Conservation (phyloP, 1,284 basidiomycete species). For the Ceratobasidium theobromae region DNA sequence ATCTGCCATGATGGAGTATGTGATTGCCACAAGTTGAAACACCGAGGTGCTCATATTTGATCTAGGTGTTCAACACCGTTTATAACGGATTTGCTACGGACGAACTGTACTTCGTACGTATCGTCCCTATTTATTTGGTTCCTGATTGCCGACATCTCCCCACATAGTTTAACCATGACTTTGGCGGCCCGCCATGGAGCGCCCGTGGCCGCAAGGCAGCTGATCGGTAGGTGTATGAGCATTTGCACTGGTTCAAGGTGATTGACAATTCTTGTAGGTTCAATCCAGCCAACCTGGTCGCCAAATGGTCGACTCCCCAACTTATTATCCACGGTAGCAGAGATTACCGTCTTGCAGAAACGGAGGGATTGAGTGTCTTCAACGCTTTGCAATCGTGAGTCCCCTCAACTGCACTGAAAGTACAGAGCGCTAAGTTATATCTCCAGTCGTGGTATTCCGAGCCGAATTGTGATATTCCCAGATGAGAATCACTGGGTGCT, state of each 20-base stretch:
- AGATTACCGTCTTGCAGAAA: constrained; percentile 82
- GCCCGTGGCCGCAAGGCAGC: constrained; percentile 56
- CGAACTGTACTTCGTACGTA: constrained; percentile 78
- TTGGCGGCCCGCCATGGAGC: constrained; percentile 79
- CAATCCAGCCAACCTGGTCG: constrained; percentile 72
- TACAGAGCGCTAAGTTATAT: constrained; percentile 20
- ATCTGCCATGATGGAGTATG: constrained; percentile 85
- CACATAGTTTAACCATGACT: constrained; percentile 75
- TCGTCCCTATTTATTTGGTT: not conserved
- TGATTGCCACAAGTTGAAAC: constrained; percentile 34
- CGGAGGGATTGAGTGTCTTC: constrained; percentile 79
- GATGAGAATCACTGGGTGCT: constrained; percentile 93
- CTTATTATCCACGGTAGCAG: constrained; percentile 84
- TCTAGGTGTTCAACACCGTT: constrained; percentile 60
- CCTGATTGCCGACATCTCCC: constrained; percentile 11
- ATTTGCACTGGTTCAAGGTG: not conserved
- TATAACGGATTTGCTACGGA: constrained; percentile 82
- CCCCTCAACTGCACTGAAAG: not conserved
- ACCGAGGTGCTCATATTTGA: constrained; percentile 5
- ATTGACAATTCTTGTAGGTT: constrained; percentile 40
- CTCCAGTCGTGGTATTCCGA: constrained; percentile 68
- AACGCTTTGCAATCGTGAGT: constrained; percentile 76
- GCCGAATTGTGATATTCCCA: constrained; percentile 84
- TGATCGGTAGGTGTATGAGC: constrained; percentile 50
- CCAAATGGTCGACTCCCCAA: constrained; percentile 83